Evolutionary conservation across 352 stramenopile genomes (phyloP), one percentile per base, ranked within the genome.

Genomic region (Phytophthora tubulina): DNA sequence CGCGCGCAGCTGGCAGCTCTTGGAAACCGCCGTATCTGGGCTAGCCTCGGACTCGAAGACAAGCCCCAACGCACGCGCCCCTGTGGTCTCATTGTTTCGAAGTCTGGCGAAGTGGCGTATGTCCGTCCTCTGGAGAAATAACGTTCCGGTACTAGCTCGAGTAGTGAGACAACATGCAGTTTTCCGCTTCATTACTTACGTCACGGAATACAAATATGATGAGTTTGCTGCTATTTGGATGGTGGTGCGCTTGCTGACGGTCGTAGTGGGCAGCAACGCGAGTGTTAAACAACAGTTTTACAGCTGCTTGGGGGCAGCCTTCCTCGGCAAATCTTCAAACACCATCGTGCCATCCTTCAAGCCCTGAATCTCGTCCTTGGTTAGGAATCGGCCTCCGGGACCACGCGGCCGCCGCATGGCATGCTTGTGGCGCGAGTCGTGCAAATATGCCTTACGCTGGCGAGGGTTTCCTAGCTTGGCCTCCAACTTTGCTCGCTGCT

Each of bases 351-450:
- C 86, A 64, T 91, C 85, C 67, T 92, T 89, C 41, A 94, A 66
- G 2, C 78, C 86, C 59, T 93, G 82, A 62, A 96, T 91, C 73
- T 97, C 89, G 60, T 94, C 88, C 65, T 92, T 90, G 0, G 89
- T 96, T 9, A 97, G 73, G 63, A 97, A 97, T 49, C 90, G 86
- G 15, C 90, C 90, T 10, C 91, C 89, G 11, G 89, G 88, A 0
- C 91, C 91, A 63, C 91, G 89, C 50, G 85, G 88, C 44, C 91
- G 89, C 31, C 89, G 89, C 84, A 95, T 95, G 4, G 91, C 91
- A 65, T 97, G 91, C 64, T 94, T 90, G 67, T 97, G 91, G 14
- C 91, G 88, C 14, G 91, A 97, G 45, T 91, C 80, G 57, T 97
- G 91, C 57, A 97, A 76, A 59, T 96, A 97, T 11, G 88, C 89